phyloP scores from a whole-genome alignment of 306 rosid species.

The barrel medic (Medicago truncatula) region DNA sequence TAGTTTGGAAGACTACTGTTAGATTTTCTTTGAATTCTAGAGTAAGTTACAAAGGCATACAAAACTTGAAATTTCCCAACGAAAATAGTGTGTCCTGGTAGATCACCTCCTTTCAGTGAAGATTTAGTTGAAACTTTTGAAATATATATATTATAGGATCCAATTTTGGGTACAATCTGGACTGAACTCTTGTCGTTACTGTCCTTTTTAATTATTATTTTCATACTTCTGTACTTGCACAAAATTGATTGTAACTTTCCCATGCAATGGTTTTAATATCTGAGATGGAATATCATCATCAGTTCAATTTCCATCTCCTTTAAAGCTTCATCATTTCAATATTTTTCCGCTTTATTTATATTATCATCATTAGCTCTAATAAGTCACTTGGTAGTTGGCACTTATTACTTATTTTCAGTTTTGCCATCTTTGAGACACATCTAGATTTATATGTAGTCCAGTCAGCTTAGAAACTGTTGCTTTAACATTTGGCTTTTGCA shows the following conservation, averaged over 20 bases:
- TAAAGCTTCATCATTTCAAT: not conserved
- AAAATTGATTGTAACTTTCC: not conserved
- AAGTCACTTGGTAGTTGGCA: not conserved
- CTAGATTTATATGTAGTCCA: conserved; percentile 5
- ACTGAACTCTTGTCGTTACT: not conserved
- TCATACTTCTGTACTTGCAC: not conserved
- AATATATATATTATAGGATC: not conserved
- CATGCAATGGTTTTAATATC: not conserved
- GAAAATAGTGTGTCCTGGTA: conserved; percentile 19
- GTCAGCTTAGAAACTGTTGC: conserved; percentile 13
- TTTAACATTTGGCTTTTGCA: conserved; percentile 9
- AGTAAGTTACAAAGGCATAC: conserved; percentile 14
- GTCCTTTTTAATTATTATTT: not conserved
- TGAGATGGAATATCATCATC: not conserved
- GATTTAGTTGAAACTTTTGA: not conserved
- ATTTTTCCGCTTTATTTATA: not conserved
- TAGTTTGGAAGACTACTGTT: conserved; percentile 13
- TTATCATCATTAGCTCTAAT: conserved; percentile 2
- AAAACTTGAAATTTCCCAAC: conserved; percentile 32
- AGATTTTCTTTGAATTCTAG: conserved; percentile 1
- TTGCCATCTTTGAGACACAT: conserved; percentile 2
- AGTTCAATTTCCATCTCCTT: not conserved
- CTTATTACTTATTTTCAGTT: not conserved
- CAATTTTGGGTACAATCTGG: not conserved
- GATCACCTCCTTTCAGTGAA: conserved; percentile 30